These are phyloP conservation scores for Neonectria sp. DNA, from an alignment of 2,329 filamentous ascomycete species.

Conservation along the genomic window DNA sequence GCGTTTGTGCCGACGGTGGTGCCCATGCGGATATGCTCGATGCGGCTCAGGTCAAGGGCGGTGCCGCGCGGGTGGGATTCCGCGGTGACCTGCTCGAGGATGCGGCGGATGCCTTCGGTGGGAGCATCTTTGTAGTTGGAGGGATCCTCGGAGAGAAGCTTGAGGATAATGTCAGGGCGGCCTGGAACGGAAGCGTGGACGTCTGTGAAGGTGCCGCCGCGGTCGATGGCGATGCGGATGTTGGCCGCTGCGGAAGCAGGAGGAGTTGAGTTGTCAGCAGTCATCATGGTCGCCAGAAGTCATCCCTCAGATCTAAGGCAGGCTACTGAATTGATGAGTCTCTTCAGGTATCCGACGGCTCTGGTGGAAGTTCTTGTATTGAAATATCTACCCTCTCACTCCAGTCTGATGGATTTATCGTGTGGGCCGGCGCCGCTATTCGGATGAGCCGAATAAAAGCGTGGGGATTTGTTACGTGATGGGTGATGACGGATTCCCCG, in stretches of 20 bases:
- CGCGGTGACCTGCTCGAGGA: conserved; percentile 52
- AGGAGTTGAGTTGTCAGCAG: conserved; percentile 12
- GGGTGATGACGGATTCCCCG: not conserved
- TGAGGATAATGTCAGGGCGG: conserved; percentile 78
- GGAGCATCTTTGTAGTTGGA: conserved; percentile 81
- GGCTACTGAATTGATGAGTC: not conserved
- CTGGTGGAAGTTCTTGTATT: not conserved
- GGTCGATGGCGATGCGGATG: conserved; percentile 53
- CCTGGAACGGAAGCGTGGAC: conserved; percentile 77
- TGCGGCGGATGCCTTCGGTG: conserved; percentile 76
- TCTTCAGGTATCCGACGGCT: not conserved
- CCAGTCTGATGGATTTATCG: not conserved
- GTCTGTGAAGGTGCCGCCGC: conserved; percentile 75
- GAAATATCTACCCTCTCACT: not conserved
- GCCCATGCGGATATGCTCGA: conserved; percentile 81
- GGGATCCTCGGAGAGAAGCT: conserved; percentile 80
- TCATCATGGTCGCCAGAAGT: conserved; percentile 15
- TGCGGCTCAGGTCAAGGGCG: conserved; percentile 51
- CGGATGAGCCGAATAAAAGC: conserved; percentile 8
- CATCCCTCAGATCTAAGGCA: conserved; percentile 2
- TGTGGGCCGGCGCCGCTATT: conserved; percentile 2
- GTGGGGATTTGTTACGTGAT: conserved; percentile 16
- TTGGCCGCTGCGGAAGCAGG: conserved; percentile 19
- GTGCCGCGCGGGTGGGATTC: conserved; percentile 50
- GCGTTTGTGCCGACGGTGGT: conserved; percentile 85